Conservation (phyloP, 2,329 filamentous ascomycete genomes). For the Stachybotrys elegans region DNA sequence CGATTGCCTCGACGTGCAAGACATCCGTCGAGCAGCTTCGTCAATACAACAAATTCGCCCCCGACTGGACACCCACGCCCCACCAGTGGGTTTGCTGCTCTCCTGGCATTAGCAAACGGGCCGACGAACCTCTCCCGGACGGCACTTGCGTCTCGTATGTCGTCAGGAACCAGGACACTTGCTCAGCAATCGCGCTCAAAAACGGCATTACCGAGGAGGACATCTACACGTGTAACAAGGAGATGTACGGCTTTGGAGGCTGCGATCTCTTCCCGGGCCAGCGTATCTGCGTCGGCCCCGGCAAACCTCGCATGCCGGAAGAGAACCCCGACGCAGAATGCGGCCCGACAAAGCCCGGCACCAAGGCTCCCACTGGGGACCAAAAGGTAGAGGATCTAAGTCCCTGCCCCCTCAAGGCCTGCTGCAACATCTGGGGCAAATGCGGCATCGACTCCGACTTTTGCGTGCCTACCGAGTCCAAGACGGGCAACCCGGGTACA, state of each 20-base stretch:
- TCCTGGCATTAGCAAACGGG: no score
- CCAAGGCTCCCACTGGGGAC: slow-evolving; percentile 8
- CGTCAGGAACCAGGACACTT: slow-evolving; percentile 28
- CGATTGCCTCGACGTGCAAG: no score
- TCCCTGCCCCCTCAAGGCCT: slow-evolving; percentile 23
- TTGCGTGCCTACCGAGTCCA: slow-evolving; percentile 23
- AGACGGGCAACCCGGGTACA: slow-evolving; percentile 29
- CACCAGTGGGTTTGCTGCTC: no score
- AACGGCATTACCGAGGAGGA: slow-evolving; percentile 23
- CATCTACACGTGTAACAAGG: slow-evolving; percentile 23
- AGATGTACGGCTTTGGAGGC: slow-evolving; percentile 24
- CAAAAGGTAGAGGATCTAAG: slow-evolving; percentile 16
- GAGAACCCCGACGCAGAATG: slow-evolving; percentile 16
- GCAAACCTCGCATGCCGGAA: slow-evolving; percentile 22
- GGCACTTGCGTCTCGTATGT: no score
- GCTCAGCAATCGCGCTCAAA: slow-evolving; percentile 23
- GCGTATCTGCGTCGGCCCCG: slow-evolving; percentile 22
- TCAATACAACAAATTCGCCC: no score
- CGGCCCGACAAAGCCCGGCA: slow-evolving; percentile 20
- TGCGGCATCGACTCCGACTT: slow-evolving; percentile 36
- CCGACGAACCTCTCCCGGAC: no score
- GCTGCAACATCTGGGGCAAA: slow-evolving; percentile 32
- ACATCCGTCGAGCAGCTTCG: no score
- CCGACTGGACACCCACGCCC: no score
- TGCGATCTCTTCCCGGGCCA: slow-evolving; percentile 10